phyloP scores from a whole-genome alignment of 768 basidiomycete species.

The Sporobolomyces phaffii region DNA sequence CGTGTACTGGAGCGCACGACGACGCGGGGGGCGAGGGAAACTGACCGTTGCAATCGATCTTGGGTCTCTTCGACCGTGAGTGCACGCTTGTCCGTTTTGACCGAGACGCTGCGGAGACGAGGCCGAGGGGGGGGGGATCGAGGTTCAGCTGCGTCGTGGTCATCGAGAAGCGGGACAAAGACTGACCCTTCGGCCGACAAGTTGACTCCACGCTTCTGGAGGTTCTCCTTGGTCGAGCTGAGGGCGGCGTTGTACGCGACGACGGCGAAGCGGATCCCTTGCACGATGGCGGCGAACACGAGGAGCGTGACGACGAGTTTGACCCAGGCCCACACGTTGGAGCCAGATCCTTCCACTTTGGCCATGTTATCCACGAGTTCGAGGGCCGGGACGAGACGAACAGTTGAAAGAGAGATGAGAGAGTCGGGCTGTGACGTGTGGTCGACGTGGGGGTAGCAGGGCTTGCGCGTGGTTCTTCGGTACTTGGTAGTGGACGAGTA shows the following conservation, averaged over 20 bases:
- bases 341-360: neutral
- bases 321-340: conserved; percentile 11
- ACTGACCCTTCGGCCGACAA: conserved; percentile 11
- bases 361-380: neutral
- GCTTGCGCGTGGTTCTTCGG: too few species aligned
- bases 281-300: neutral
- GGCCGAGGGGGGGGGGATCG: neutral
- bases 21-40: neutral
- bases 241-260: conserved; percentile 1
- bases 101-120: neutral
- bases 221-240: conserved; percentile 6
- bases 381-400: neutral
- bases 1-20: too few species aligned
- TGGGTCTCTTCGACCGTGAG: conserved; percentile 32
- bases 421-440: neutral
- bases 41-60: conserved; percentile 25
- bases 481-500: too few species aligned
- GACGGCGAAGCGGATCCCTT: neutral
- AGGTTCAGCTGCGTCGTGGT: neutral
- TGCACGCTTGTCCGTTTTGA: conserved; percentile 31
- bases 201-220: conserved; percentile 15
- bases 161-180: too few species aligned
- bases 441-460: too few species aligned
- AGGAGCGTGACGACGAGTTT: conserved; percentile 14
- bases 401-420: neutral